Evolutionary conservation across 73 alveolate species (phyloP), one percentile per base, ranked within the genome.

Genomic region (Paramecium caudatum): DNA sequence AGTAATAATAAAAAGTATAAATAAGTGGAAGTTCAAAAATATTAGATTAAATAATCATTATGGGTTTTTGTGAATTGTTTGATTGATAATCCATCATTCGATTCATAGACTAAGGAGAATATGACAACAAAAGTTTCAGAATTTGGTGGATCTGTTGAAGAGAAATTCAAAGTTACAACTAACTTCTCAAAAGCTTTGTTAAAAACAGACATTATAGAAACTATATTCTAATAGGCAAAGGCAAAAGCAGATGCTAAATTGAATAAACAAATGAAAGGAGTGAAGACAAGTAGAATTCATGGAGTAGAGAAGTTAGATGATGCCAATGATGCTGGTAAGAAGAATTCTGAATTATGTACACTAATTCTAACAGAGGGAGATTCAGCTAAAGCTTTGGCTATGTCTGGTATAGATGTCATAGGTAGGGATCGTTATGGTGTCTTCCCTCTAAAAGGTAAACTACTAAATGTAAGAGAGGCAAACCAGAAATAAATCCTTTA

Each of bases 311-410:
- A 98, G 91, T 96, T 98, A 19, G 99, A 98, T 91, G 99, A 98
- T 91, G 99, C 99, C 21, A 98, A 98, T 90, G 94, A 93, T 86
- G 99, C 99, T 12, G 99, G 99, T 10, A 95, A 96, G 12, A 94
- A 91, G 46, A 86, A 78, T 45, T 82, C 98, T 16, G 97, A 95
- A 65, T 93, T 97, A 83, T 98, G 99, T 94, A 97, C 99, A 2
- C 88, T 98, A 81, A 98, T 98, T 45, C 95, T 98, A 80, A 98
- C 99, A 49, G 99, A 98, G 96, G 99, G 99, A 92, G 99, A 98
- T 96, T 97, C 99, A 63, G 99, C 99, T 61, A 98, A 98, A 90
- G 90, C 99, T 5, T 90, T 98, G 93, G 99, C 99, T 4, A 97
- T 97, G 94, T 98, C 99, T 12, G 99, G 99, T 43, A 94, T 98